These are phyloP conservation scores for Dactylellina sp. DNA, from an alignment of 2,329 filamentous ascomycete species.

Conservation along the genomic window DNA sequence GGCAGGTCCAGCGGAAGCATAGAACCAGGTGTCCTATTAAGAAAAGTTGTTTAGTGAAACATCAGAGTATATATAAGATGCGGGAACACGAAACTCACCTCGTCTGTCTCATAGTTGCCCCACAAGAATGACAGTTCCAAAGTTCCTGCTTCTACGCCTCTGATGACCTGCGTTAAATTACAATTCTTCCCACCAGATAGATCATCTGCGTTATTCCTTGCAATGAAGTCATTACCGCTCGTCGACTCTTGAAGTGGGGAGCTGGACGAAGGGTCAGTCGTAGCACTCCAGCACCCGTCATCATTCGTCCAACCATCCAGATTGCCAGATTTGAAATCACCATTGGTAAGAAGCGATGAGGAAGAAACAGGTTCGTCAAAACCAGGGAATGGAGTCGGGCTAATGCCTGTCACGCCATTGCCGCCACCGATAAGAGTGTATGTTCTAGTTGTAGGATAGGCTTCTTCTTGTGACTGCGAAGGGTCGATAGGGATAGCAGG, in stretches of 20 bases:
- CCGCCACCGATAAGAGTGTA: constrained; percentile 24
- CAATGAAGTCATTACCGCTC: constrained; percentile 17
- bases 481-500: background rate
- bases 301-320: constrained; percentile 30
- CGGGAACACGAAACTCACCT: constrained; percentile 20
- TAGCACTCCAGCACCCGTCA: constrained; percentile 22
- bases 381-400: constrained; percentile 27
- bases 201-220: constrained; percentile 27
- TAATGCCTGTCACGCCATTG: constrained; percentile 15
- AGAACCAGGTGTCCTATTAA: constrained; percentile 38
- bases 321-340: constrained; percentile 36
- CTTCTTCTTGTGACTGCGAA: background rate
- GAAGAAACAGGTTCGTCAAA: constrained; percentile 29
- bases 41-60: no score
- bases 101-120: constrained; percentile 18
- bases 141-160: constrained; percentile 10
- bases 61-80: no score
- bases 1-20: constrained; percentile 13
- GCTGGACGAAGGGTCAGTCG: constrained; percentile 8
- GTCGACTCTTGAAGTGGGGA: constrained; percentile 32
- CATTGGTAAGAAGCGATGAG: constrained; percentile 27
- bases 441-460: constrained; percentile 28
- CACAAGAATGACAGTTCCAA: constrained; percentile 28
- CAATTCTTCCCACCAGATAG: constrained; percentile 30
- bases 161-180: constrained; percentile 35